These are phyloP conservation scores for Leishmania braziliensis DNA, from an alignment of 208 protist species.

Conservation along the genomic window DNA sequence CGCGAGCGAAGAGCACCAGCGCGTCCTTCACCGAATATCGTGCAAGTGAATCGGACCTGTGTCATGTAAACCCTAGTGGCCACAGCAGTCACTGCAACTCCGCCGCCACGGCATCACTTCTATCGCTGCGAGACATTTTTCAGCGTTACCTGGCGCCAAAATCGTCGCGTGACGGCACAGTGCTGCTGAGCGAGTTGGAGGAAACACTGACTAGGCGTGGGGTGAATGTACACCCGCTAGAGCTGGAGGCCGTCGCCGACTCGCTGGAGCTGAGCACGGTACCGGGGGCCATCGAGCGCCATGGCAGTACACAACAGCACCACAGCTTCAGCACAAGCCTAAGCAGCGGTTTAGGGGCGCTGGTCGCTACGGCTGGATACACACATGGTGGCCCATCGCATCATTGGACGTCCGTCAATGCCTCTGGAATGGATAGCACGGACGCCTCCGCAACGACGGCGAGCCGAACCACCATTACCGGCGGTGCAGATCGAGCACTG, in stretches of 20 bases:
- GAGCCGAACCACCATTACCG: conserved; percentile 8
- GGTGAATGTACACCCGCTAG: conserved; percentile 38
- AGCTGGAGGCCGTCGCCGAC: conserved; percentile 67
- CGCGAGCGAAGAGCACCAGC: background rate
- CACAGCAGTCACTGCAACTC: background rate
- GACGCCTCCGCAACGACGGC: background rate
- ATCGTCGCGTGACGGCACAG: conserved; percentile 13
- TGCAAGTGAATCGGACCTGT: background rate
- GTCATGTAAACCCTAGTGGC: background rate
- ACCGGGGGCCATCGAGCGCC: background rate
- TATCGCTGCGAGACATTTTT: conserved; percentile 35
- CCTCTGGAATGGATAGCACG: background rate
- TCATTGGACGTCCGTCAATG: background rate
- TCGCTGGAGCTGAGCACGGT: conserved; percentile 44
- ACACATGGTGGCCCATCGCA: background rate
- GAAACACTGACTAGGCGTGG: conserved; percentile 28
- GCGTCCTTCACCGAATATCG: background rate
- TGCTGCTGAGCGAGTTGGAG: conserved; percentile 44
- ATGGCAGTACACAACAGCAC: background rate
- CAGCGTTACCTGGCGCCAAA: conserved; percentile 7
- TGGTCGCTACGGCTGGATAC: background rate
- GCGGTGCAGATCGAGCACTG: conserved; percentile 23
- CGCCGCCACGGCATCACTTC: conserved; percentile 6
- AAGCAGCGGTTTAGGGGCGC: background rate
- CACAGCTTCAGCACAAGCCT: background rate